These are phyloP conservation scores for Torulaspora microellipsoides DNA, from an alignment of 805 yeast genomes.

Conservation along the genomic window DNA sequence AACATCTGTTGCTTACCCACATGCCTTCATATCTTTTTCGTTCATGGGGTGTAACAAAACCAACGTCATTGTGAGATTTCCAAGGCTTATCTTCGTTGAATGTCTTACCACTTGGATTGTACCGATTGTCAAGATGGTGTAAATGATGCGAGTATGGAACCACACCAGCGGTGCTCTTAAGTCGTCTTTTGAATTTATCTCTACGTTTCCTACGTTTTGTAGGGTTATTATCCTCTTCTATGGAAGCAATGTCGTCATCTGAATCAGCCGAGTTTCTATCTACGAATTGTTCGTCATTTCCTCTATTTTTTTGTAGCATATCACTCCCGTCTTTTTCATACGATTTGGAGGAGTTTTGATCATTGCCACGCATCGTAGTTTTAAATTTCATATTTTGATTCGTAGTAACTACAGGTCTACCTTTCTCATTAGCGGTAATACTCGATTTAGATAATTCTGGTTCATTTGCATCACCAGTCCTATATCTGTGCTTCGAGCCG, in stretches of 20 bases:
- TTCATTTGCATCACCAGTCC: slow-evolving; percentile 2
- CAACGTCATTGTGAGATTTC: slow-evolving; percentile 72
- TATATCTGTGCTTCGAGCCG: slow-evolving; percentile 5
- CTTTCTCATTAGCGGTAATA: slow-evolving; percentile 11
- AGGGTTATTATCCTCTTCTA: slow-evolving; percentile 6
- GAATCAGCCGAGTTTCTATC: slow-evolving; percentile 8
- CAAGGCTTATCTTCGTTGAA: slow-evolving; percentile 92
- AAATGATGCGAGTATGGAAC: slow-evolving; percentile 16
- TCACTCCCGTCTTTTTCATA: slow-evolving; percentile 1
- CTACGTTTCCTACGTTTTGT: slow-evolving; percentile 12
- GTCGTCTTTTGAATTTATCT: slow-evolving; percentile 12
- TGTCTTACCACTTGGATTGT: slow-evolving; percentile 13
- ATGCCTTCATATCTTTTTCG: slow-evolving; percentile 87
- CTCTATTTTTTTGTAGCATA: slow-evolving; percentile 5
- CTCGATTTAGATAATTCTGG: slow-evolving; percentile 1
- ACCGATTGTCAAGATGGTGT: slow-evolving; percentile 12
- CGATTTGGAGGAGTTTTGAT: slow-evolving; percentile 5
- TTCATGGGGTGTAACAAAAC: slow-evolving; percentile 55
- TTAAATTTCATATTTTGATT: slow-evolving; percentile 19
- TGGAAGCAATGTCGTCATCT: slow-evolving; percentile 14
- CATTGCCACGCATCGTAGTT: slow-evolving; percentile 28
- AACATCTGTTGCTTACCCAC: slow-evolving; percentile 85
- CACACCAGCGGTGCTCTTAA: slow-evolving; percentile 16
- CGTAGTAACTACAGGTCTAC: slow-evolving; percentile 13
- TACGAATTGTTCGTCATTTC: slow-evolving; percentile 7